Conservation (phyloP, 1,284 basidiomycete species). For the Schizopora paradoxa region DNA sequence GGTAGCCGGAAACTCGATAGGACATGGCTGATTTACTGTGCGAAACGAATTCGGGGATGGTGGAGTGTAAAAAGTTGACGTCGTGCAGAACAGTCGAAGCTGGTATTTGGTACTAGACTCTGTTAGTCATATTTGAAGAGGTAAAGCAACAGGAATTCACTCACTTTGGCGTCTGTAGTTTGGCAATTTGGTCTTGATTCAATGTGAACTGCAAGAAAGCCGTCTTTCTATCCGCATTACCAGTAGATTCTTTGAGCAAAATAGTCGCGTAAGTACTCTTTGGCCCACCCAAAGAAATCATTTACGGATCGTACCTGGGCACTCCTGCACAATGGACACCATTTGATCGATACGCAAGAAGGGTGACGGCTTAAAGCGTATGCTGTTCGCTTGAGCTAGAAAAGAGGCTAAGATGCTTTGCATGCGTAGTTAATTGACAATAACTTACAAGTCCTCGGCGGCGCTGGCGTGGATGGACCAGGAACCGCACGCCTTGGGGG, state of each 20-base stretch:
- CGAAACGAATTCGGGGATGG: constrained; percentile 47
- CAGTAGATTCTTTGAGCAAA: constrained; percentile 60
- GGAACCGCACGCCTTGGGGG: constrained; percentile 43
- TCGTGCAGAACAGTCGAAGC: constrained; percentile 89
- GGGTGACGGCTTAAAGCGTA: constrained; percentile 76
- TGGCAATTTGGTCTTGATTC: constrained; percentile 54
- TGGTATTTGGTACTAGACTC: constrained; percentile 60
- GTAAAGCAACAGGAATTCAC: constrained; percentile 16
- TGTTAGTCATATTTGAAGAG: constrained; percentile 1
- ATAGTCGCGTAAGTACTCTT: constrained; percentile 1
- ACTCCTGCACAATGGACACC: constrained; percentile 60
- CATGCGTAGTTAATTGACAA: neutral
- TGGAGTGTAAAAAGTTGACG: constrained; percentile 72
- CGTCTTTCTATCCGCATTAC: constrained; percentile 67
- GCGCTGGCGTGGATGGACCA: constrained; percentile 24
- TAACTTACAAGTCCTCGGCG: constrained; percentile 17
- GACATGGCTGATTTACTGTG: constrained; percentile 47
- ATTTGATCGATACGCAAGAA: constrained; percentile 67
- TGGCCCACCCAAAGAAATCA: constrained; percentile 5
- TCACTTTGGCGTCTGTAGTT: constrained; percentile 52
- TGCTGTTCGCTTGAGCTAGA: constrained; percentile 23
- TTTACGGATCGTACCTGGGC: constrained; percentile 73
- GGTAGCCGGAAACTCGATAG: constrained; percentile 87
- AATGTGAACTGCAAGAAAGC: constrained; percentile 59
- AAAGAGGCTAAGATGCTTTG: constrained; percentile 13